Evolutionary conservation across 441 rosid genomes (phyloP).

Genomic region (Erodium texanum): DNA sequence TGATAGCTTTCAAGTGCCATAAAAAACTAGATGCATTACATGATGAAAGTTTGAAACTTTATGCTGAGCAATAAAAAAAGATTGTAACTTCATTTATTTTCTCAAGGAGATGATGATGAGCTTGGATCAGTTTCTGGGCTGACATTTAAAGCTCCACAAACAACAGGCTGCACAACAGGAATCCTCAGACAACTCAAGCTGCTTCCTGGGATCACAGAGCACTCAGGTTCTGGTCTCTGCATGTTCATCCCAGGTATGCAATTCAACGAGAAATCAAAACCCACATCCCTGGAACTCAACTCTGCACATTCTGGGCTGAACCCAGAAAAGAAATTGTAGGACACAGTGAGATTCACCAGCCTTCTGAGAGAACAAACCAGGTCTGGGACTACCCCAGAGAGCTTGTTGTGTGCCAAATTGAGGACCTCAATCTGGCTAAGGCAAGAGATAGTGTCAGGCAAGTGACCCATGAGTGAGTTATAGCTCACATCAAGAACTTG

Average conservation of each 20-base stretch:
- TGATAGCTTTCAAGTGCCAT: neutral
- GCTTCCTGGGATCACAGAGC: constrained; percentile 48
- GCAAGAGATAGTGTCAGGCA: constrained; percentile 70
- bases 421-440: constrained; percentile 59
- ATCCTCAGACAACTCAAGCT: constrained; percentile 65
- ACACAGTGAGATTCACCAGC: constrained; percentile 54
- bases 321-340: constrained; percentile 87
- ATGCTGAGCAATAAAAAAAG: neutral
- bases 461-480: constrained; percentile 65
- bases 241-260: constrained; percentile 61
- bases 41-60: neutral
- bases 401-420: constrained; percentile 59
- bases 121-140: constrained; percentile 12
- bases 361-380: constrained; percentile 51
- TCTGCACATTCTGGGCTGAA: constrained; percentile 63
- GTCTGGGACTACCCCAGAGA: constrained; percentile 64
- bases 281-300: constrained; percentile 36
- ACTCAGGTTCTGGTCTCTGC: constrained; percentile 71
- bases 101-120: constrained; percentile 30
- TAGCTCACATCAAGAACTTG: constrained; percentile 72
- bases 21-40: neutral
- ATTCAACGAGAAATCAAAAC: constrained; percentile 68
- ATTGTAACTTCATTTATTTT: neutral
- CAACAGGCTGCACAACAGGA: constrained; percentile 40
- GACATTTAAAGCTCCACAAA: constrained; percentile 32